A percentile compares a stretch with the other conserved stretches of the same genome.
phyloP scores from a whole-genome alignment of 495 filamentous ascomycete species.

The Talaromyces borbonicus region DNA sequence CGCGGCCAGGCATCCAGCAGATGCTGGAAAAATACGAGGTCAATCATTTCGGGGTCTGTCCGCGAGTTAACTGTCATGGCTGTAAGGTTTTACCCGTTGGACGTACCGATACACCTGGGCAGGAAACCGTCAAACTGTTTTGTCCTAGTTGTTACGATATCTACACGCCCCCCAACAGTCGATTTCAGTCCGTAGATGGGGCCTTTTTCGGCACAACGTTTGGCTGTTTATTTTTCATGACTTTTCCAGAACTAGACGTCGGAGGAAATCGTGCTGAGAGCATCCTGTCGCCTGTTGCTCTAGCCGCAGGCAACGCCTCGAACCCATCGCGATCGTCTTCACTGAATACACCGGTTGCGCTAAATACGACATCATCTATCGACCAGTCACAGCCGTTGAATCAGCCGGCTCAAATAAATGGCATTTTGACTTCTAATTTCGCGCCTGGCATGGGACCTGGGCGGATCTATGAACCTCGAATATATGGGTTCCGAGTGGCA shows the following conservation, averaged over 20 bases:
- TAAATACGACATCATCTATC: conserved; percentile 10
- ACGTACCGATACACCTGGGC: conserved; percentile 83
- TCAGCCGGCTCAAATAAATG: conserved; percentile 64
- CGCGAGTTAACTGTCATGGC: conserved; percentile 77
- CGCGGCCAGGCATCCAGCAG: conserved; percentile 91
- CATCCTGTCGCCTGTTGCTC: conserved; percentile 25
- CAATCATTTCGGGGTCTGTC: conserved; percentile 88
- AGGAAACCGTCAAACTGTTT: conserved; percentile 97
- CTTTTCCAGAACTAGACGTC: conserved; percentile 90
- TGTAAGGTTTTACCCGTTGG: conserved; percentile 88
- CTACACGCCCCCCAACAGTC: conserved; percentile 93
- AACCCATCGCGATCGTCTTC: conserved; percentile 27
- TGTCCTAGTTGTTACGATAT: conserved; percentile 94
- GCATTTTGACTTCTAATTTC: conserved; percentile 70
- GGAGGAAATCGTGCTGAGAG: conserved; percentile 26
- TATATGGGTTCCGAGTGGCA: conserved; percentile 92
- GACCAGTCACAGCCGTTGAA: conserved; percentile 23
- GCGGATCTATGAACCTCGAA: conserved; percentile 85
- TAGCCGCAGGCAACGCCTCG: conserved; percentile 21
- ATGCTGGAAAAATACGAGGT: conserved; percentile 99
- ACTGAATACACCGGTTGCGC: conserved; percentile 19
- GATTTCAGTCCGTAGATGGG: conserved; percentile 96
- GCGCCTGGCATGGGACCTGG: conserved; percentile 75
- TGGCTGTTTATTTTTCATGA: conserved; percentile 91
- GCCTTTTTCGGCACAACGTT: conserved; percentile 98